Evolutionary conservation across 148 eudicot species (phyloP), one percentile per base, ranked within the genome.

Genomic region (Arbutus unedo): DNA sequence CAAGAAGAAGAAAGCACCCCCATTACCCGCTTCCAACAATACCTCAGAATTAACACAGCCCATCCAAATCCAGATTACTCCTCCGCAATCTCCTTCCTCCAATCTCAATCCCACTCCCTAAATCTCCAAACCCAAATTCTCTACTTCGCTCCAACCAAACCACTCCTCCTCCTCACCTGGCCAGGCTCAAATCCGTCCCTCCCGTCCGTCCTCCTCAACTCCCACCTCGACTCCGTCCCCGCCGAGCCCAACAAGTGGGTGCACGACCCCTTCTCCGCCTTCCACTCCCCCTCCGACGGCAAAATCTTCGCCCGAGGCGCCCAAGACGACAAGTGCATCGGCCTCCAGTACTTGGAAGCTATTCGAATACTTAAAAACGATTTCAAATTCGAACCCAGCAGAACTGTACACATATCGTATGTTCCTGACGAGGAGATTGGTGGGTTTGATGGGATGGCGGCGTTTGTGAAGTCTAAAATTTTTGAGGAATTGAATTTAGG

Each of bases 191-290:
- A 88, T 55, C 96, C 97, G 2, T 79, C 91, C 9, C 94, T 96
- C 79, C 93, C 93, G n/a, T 89, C 98, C 31, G 54, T 96, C 64
- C 90, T 96, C 51, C 82, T 94, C 91, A 96, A 94, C 89, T 96
- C 99, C 80, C 99, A 96, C 84, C 89, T 96, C 60, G 99, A 96
- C 75, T 96, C 98, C 31, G 98, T 94, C 86, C 98, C 99, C 21
- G 94, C 94, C 50, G 98, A 94, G 86, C 90, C 92, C 80, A 55
- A 83, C 62, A 90, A 93, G 81, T 96, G 97, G 99, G 0, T 6
- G 79, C 91, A 93, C 83, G 85, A 84, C 3, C 98, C 98, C 25
- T 96, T 93, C 88, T 76, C 90, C 60, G 98, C 93, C 57, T 48
- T 80, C 79, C 80, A 80, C 1, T 56, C 91, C 48, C 3, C 85